These are phyloP conservation scores for Aureobasidium sp. DNA, from an alignment of 2,329 filamentous ascomycete genomes.

Conservation along the genomic window DNA sequence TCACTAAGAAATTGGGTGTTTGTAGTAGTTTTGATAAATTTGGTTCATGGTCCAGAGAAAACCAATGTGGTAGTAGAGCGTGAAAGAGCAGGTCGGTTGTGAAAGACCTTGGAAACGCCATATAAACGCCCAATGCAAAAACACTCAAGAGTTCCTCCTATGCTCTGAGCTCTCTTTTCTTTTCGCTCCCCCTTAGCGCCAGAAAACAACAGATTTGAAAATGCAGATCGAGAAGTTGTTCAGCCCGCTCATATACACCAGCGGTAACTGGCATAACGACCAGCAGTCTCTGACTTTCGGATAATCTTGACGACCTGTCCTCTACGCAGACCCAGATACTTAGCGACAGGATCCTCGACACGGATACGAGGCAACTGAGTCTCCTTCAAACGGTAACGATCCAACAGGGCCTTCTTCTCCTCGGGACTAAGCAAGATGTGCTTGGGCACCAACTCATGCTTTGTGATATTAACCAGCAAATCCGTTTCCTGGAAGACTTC, in stretches of 20 bases:
- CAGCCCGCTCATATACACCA: conserved; percentile 41
- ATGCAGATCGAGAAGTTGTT: not conserved
- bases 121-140: not conserved
- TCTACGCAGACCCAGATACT: conserved; percentile 81
- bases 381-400: conserved; percentile 92
- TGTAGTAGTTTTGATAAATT: too few relatives aligned
- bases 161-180: not conserved
- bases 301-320: conserved; percentile 99
- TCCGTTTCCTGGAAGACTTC: conserved; percentile 97
- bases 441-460: conserved; percentile 91
- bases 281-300: conserved; percentile 86
- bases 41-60: too few relatives aligned
- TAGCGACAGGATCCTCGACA: conserved; percentile 82
- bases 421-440: conserved; percentile 84
- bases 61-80: too few relatives aligned
- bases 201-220: not conserved
- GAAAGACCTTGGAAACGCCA: not conserved
- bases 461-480: conserved; percentile 93
- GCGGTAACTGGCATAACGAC: conserved; percentile 91
- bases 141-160: not conserved
- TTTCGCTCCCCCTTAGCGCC: not conserved
- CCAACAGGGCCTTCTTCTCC: conserved; percentile 78
- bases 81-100: too few relatives aligned
- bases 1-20: too few relatives aligned
- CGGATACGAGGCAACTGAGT: conserved; percentile 91